Conservation (phyloP, 1,284 basidiomycete genomes). For the Fomitiporia mediterranea region DNA sequence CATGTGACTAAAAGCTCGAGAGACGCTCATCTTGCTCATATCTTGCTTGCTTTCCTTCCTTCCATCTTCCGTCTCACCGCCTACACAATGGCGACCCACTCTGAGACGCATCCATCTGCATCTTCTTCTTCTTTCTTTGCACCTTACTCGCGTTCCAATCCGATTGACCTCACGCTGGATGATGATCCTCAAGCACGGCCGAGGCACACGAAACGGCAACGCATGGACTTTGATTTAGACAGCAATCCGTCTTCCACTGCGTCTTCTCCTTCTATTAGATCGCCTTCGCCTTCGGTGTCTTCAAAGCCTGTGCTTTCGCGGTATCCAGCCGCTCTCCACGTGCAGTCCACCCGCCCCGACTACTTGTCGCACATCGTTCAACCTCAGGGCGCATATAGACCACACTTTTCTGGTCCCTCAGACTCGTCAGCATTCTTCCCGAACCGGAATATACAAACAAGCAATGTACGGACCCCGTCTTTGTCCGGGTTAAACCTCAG, state of each 20-base stretch:
- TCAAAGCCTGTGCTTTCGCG: conserved; percentile 12
- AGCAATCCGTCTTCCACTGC: conserved; percentile 17
- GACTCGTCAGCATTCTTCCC: conserved; percentile 33
- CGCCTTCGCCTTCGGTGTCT: conserved; percentile 15
- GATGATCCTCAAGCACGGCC: conserved; percentile 41
- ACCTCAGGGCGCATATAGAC: conserved; percentile 36
- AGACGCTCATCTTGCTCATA: too few species aligned
- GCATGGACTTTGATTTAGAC: conserved; percentile 29
- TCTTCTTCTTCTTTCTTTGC: conserved; percentile 16
- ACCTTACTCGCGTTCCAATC: conserved; percentile 31
- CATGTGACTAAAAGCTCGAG: too few species aligned
- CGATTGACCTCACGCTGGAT: conserved; percentile 60
- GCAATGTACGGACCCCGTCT: conserved; percentile 25
- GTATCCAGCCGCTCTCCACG: conserved; percentile 23
- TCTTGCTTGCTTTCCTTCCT: conserved; percentile 1
- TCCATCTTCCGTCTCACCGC: conserved; percentile 10
- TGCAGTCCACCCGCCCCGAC: conserved; percentile 16
- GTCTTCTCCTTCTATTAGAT: conserved; percentile 17
- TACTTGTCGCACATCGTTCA: conserved; percentile 18
- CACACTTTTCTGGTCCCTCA: conserved; percentile 42
- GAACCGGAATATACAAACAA: conserved; percentile 22
- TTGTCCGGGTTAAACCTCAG: conserved; percentile 11
- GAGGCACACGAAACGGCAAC: conserved; percentile 37
- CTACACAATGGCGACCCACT: conserved; percentile 26
- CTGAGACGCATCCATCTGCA: conserved; percentile 12